phyloP scores from a whole-genome alignment of 78 protist species.

The Dictyostelium brefeldianum region DNA sequence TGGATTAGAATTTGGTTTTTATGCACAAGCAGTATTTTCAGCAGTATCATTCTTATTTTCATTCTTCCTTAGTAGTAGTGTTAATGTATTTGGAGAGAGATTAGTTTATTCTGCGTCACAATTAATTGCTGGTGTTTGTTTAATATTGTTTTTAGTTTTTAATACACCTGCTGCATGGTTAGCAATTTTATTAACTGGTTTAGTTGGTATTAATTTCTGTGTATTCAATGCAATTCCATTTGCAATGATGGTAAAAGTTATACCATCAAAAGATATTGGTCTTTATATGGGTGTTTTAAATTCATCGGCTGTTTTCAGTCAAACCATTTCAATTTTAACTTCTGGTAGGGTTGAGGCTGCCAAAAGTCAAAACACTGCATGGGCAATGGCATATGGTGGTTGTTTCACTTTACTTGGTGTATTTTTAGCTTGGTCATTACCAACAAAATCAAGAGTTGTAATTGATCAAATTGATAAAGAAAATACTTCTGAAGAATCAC shows the following conservation, averaged over 20 bases:
- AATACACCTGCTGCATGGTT: conserved; percentile 17
- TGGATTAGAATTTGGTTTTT: conserved; percentile 76
- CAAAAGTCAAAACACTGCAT: conserved; percentile 28
- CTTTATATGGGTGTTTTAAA: conserved; percentile 84
- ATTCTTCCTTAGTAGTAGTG: conserved; percentile 18
- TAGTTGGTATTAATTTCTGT: conserved; percentile 56
- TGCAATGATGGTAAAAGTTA: conserved; percentile 20
- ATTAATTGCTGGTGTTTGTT: conserved; percentile 43
- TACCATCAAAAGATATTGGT: conserved; percentile 56
- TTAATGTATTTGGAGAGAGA: conserved; percentile 13
- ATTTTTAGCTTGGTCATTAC: conserved; percentile 3
- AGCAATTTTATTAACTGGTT: conserved; percentile 32
- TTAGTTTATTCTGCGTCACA: conserved; percentile 29
- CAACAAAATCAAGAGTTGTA: not conserved
- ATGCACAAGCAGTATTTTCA: conserved; percentile 51
- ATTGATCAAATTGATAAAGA: not conserved
- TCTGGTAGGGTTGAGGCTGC: conserved; percentile 38
- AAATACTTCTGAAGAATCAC: not conserved
- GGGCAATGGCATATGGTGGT: conserved; percentile 80
- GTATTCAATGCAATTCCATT: conserved; percentile 67
- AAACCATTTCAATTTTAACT: conserved; percentile 64
- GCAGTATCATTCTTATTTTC: conserved; percentile 45
- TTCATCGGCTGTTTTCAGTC: conserved; percentile 63
- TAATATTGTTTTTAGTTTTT: conserved; percentile 27
- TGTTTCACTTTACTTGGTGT: conserved; percentile 8